Evolutionary conservation across 2,329 filamentous ascomycete species (phyloP).

Genomic region (Zymoseptoria brevis): DNA sequence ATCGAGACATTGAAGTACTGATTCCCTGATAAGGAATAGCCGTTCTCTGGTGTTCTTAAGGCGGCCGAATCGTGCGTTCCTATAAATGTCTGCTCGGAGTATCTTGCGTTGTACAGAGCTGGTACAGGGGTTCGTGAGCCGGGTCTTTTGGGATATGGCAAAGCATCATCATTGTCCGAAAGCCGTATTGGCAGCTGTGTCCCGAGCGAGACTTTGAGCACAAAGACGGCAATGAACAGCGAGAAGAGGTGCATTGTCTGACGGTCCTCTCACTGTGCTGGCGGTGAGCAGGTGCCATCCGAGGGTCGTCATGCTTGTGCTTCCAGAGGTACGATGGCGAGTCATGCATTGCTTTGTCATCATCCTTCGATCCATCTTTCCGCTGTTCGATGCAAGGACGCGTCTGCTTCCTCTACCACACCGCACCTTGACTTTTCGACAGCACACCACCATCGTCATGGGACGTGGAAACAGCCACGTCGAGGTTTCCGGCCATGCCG

Average conservation of each 20-base stretch:
- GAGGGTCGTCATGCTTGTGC: no score
- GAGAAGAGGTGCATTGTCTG: background rate
- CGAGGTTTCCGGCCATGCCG: background rate
- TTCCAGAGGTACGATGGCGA: background rate
- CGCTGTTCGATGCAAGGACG: background rate
- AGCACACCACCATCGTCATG: background rate
- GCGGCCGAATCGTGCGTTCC: constrained; percentile 60
- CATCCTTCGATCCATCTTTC: background rate
- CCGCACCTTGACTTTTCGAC: background rate
- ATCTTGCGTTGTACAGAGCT: constrained; percentile 47
- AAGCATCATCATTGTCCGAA: background rate
- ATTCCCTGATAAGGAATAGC: constrained; percentile 25
- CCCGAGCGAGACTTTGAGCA: background rate
- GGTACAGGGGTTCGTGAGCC: constrained; percentile 19
- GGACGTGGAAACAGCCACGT: background rate
- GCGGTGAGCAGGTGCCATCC: background rate
- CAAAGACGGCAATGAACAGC: background rate
- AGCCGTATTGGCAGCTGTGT: background rate
- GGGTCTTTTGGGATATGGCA: constrained; percentile 15
- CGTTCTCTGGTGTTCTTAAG: constrained; percentile 36
- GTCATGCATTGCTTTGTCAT: background rate
- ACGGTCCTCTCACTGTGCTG: background rate
- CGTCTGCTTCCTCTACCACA: background rate
- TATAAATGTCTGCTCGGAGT: constrained; percentile 53
- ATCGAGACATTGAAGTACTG: constrained; percentile 40